phyloP scores from a whole-genome alignment of 768 basidiomycete species.

The Leccinum obscurum region DNA sequence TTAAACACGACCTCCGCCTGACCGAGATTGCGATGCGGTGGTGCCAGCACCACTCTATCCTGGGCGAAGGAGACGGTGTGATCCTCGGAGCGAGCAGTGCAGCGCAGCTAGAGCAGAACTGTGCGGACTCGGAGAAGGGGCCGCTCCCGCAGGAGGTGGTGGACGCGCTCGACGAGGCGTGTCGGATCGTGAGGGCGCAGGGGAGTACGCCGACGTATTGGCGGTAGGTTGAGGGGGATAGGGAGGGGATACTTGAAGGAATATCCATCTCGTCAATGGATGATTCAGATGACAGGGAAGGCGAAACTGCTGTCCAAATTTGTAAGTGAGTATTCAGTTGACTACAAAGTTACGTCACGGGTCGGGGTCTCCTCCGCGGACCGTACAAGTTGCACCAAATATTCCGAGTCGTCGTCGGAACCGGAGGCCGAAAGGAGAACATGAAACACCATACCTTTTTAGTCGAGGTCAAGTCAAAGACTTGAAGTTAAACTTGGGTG shows the following conservation, averaged over 20 bases:
- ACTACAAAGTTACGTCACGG: neutral
- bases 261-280: neutral
- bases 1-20: conserved; percentile 46
- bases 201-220: conserved; percentile 39
- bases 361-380: neutral
- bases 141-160: conserved; percentile 55
- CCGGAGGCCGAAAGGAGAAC: neutral
- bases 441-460: no score
- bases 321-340: neutral
- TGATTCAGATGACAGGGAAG: neutral
- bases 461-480: no score
- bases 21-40: conserved; percentile 61
- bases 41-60: conserved; percentile 55
- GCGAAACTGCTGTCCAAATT: neutral
- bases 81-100: conserved; percentile 51
- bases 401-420: neutral
- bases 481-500: no score
- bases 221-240: conserved; percentile 18
- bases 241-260: neutral
- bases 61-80: conserved; percentile 45
- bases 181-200: conserved; percentile 37
- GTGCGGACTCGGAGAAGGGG: conserved; percentile 49
- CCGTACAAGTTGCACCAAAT: neutral
- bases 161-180: conserved; percentile 50
- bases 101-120: conserved; percentile 45